Conservation (phyloP, 345 rosid species). For the Dovyalis caffra region DNA sequence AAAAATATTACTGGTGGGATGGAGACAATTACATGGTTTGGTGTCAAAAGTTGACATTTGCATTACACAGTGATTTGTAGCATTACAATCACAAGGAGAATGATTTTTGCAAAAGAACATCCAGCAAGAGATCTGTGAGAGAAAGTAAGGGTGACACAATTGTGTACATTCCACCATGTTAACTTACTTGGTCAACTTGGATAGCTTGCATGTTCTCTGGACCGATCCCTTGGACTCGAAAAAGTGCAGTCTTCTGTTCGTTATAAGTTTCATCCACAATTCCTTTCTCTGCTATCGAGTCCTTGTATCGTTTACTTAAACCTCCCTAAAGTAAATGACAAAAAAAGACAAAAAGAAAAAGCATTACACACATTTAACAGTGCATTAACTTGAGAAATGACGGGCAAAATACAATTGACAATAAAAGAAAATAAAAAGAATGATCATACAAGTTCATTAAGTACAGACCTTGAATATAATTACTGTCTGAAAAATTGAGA, state of each 20-base stretch:
- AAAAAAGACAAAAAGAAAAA: background rate
- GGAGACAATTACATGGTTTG: background rate
- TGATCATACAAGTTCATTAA: background rate
- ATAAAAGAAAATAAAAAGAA: background rate
- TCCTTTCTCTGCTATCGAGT: slow-evolving; percentile 41
- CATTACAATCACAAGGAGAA: background rate
- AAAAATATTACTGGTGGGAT: too few species aligned
- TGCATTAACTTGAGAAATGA: background rate
- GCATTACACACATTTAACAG: too few species aligned
- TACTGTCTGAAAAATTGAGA: slow-evolving; percentile 50
- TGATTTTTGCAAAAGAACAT: slow-evolving; percentile 3
- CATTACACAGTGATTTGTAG: background rate
- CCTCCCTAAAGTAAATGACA: slow-evolving; percentile 57
- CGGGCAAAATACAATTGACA: background rate
- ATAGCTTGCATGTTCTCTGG: slow-evolving; percentile 74
- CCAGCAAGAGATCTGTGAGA: background rate
- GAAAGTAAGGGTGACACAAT: background rate
- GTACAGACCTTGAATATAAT: slow-evolving; percentile 57
- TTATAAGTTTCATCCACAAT: slow-evolving; percentile 45
- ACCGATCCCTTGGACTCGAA: slow-evolving; percentile 70
- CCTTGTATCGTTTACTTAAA: slow-evolving; percentile 50
- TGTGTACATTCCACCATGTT: slow-evolving; percentile 7
- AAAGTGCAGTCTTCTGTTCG: slow-evolving; percentile 52
- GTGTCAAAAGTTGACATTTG: slow-evolving; percentile 1
- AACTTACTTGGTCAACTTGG: slow-evolving; percentile 71